Conservation (phyloP, 257 asterid species). For the Thymus mandschuricus region DNA sequence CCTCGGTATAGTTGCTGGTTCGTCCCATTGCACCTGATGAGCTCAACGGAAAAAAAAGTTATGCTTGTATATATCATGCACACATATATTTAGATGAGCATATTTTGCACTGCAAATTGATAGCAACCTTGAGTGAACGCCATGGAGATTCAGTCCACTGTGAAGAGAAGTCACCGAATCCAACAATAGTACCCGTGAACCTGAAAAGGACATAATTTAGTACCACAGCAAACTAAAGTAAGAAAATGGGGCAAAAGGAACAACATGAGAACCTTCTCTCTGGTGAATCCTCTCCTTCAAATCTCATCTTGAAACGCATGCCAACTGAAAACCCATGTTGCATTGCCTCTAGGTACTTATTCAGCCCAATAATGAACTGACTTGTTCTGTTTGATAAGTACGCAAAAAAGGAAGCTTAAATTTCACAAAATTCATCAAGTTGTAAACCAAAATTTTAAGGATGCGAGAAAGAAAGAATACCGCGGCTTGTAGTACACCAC, state of each 20-base stretch:
- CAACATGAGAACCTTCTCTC: constrained; percentile 55
- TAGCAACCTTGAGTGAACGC: constrained; percentile 81
- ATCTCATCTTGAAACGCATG: constrained; percentile 82
- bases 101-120: constrained; percentile 4
- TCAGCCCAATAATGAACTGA: constrained; percentile 73
- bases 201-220: constrained; percentile 40
- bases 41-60: not conserved
- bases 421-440: not conserved
- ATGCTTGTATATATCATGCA: not conserved
- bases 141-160: constrained; percentile 77
- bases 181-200: constrained; percentile 82
- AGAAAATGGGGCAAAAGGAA: not conserved
- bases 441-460: not conserved
- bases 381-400: constrained; percentile 56
- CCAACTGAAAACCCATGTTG: constrained; percentile 62
- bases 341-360: constrained; percentile 68
- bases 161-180: constrained; percentile 61
- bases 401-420: constrained; percentile 1
- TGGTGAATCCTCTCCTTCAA: constrained; percentile 88
- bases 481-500: constrained; percentile 83
- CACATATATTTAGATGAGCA: not conserved
- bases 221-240: constrained; percentile 4
- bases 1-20: constrained; percentile 55
- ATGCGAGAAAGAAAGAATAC: constrained; percentile 40
- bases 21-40: constrained; percentile 83